Conservation (phyloP, 768 basidiomycete genomes). For the Suillus discolor region DNA sequence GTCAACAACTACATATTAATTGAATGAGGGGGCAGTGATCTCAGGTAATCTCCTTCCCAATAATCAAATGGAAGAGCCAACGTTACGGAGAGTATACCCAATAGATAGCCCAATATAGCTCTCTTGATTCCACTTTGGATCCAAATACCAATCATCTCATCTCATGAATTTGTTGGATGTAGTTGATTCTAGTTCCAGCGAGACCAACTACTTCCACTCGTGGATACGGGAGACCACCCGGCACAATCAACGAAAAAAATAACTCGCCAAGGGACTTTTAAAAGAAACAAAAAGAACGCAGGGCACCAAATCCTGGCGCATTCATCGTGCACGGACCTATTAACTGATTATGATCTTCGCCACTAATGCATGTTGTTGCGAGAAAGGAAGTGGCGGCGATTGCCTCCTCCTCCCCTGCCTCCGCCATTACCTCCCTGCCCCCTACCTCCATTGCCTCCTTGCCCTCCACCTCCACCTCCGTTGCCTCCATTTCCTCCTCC, state of each 20-base stretch:
- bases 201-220: conserved; percentile 15
- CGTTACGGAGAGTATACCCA: not conserved
- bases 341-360: conserved; percentile 10
- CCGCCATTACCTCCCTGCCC: conserved; percentile 14
- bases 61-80: not conserved
- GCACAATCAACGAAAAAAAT: conserved; percentile 14
- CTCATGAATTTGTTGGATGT: not conserved
- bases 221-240: conserved; percentile 22
- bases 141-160: not conserved
- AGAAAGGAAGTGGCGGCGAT: conserved; percentile 26
- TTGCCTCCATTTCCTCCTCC: conserved; percentile 7
- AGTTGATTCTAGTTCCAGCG: conserved; percentile 16
- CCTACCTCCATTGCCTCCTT: conserved; percentile 5
- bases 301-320: not conserved
- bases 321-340: conserved; percentile 17
- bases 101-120: conserved; percentile 2
- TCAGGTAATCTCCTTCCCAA: conserved; percentile 1
- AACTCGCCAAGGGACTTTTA: conserved; percentile 13
- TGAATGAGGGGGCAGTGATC: conserved; percentile 2
- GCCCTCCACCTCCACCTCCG: conserved; percentile 4
- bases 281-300: conserved; percentile 15
- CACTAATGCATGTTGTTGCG: conserved; percentile 15
- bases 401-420: conserved; percentile 8
- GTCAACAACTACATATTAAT: conserved; percentile 1
- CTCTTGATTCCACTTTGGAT: not conserved